These are phyloP conservation scores for Lentinula sp. DNA, from an alignment of 768 basidiomycete genomes.

Conservation along the genomic window DNA sequence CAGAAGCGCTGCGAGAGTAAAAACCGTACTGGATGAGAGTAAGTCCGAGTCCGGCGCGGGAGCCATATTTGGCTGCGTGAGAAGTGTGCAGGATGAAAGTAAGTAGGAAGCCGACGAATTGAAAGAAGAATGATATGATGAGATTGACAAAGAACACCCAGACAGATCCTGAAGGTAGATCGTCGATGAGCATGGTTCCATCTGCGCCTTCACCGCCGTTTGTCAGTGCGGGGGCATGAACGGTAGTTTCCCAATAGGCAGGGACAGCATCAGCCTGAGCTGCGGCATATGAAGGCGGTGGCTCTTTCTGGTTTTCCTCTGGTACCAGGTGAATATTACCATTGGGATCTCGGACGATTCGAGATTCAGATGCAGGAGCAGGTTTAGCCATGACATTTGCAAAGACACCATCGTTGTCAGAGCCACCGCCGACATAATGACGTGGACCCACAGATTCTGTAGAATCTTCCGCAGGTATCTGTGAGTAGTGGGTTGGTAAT, in stretches of 20 bases:
- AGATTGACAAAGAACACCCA: slow-evolving; percentile 71
- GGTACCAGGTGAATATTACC: slow-evolving; percentile 63
- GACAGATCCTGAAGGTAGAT: slow-evolving; percentile 79
- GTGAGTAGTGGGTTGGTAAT: slow-evolving; percentile 61
- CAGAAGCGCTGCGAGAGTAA: slow-evolving; percentile 43
- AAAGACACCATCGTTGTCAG: slow-evolving; percentile 91
- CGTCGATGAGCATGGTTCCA: slow-evolving; percentile 81
- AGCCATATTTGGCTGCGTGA: slow-evolving; percentile 91
- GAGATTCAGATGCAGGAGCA: slow-evolving; percentile 24
- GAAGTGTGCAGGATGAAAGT: slow-evolving; percentile 87
- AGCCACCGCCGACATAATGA: slow-evolving; percentile 50
- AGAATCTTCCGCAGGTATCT: slow-evolving; percentile 36
- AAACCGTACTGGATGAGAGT: slow-evolving; percentile 93
- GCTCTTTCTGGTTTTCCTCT: slow-evolving; percentile 75
- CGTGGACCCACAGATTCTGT: slow-evolving; percentile 12
- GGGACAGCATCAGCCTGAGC: slow-evolving; percentile 90
- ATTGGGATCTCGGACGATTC: slow-evolving; percentile 41
- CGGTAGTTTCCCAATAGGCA: slow-evolving; percentile 94
- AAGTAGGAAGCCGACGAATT: slow-evolving; percentile 89
- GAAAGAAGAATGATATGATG: slow-evolving; percentile 92
- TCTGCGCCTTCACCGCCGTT: slow-evolving; percentile 35
- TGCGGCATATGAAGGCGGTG: slow-evolving; percentile 86
- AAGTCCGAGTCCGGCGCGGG: slow-evolving; percentile 90
- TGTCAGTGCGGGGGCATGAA: slow-evolving; percentile 66
- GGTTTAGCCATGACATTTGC: slow-evolving; percentile 94